Percentiles rank a stretch among this genome's conserved stretches.
Conservation (phyloP, 345 rosid genomes). For the Ceriops decandra region DNA sequence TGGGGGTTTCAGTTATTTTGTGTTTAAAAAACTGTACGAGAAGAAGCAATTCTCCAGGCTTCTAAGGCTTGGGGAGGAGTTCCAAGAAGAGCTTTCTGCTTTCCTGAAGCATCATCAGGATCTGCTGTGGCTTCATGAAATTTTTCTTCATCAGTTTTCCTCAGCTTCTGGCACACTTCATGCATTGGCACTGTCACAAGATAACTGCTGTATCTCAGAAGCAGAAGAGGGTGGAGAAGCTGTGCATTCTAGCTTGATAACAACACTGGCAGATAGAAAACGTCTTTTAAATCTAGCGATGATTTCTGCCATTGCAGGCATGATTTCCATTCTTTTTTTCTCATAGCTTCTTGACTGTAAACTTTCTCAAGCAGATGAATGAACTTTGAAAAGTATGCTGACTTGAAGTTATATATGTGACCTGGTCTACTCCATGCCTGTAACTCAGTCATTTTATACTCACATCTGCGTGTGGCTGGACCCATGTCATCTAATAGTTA, state of each 20-base stretch:
- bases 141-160: slow-evolving; percentile 81
- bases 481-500: too few relatives aligned
- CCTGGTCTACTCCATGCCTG: too few relatives aligned
- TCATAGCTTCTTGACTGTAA: neutral
- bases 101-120: slow-evolving; percentile 62
- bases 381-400: neutral
- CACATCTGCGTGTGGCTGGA: neutral
- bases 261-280: slow-evolving; percentile 64
- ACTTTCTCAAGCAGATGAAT: neutral
- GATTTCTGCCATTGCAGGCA: slow-evolving; percentile 85
- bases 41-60: slow-evolving; percentile 73
- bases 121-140: slow-evolving; percentile 84
- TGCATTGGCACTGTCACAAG: slow-evolving; percentile 65
- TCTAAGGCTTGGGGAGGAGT: slow-evolving; percentile 92
- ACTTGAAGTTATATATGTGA: neutral
- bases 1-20: slow-evolving; percentile 91
- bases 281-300: slow-evolving; percentile 77
- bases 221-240: slow-evolving; percentile 41
- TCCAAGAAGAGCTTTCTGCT: slow-evolving; percentile 66
- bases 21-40: slow-evolving; percentile 62
- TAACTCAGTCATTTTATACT: neutral
- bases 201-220: slow-evolving; percentile 35
- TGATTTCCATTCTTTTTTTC: neutral
- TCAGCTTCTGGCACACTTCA: slow-evolving; percentile 89
- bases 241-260: slow-evolving; percentile 26